Base-by-base conservation (phyloP, 495 filamentous ascomycete species). In the Lophiostoma macrostomum region DNA sequence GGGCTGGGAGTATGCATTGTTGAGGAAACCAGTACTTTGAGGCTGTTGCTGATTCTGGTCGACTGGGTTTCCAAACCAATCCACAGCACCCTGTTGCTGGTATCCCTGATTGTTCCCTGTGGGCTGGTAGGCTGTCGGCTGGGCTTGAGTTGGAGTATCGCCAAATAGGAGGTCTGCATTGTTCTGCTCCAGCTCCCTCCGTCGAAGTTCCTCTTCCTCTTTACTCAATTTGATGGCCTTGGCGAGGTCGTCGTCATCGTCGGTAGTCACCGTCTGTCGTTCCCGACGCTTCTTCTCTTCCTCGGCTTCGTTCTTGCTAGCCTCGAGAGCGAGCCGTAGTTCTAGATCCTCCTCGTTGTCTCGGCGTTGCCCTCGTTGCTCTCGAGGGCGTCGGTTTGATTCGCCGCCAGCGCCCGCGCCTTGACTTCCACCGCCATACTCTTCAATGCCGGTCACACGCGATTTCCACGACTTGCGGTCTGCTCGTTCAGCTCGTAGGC, bases 401-500 rank as follows among this genome's bases (percentile, higher is more conserved):
- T 56, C 71, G 71, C 55, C 72, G 70, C 46, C 74, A 64, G 27
- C 73, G 10, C 49, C 49, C 7, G 28, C 36, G 14, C 39, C 52
- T 3, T 45, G 47, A 11, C 10, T 4, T 4, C 69, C 67, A 22
- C 70, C 70, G 1, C 67, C 78, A 53, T 80, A 87, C 64, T 98
- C 94, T 37, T 96, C 91, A 27, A 96, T 85, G 25, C 91, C 91
- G 34, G 82, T 90, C 31, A 97, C 91, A 39, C 94, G 85, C 25
- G 90, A 94, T 70, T 99, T 99, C 94, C 94, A 99, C 5, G 84
- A 80, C 67, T 89, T 96, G 32, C 94, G 83, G 64, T 96, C 91
- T 47, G 80, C 88, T 54, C 94, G 85, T 72, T 99, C 94, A 37
- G 80, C 83, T 51, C 94, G 88, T 63, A 99, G 67, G 60, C 94